Percentiles rank a stretch among this genome's conserved stretches.
Evolutionary conservation across 2,329 filamentous ascomycete genomes (phyloP).

Genomic region (Nemania abortiva): DNA sequence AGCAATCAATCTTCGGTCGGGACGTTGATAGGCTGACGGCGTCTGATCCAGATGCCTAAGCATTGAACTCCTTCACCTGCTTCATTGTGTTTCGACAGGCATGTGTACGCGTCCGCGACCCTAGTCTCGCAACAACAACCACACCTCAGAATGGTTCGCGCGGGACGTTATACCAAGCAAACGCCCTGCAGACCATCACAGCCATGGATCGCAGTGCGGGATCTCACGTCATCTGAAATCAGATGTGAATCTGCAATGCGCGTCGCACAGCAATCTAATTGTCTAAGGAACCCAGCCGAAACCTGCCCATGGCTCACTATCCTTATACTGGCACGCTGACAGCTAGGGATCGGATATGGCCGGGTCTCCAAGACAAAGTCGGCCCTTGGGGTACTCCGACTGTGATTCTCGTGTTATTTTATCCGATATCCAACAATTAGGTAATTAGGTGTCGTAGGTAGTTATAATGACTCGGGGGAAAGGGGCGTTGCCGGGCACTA

Average conservation of each 20-base stretch:
- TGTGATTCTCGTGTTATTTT: slow-evolving; percentile 3
- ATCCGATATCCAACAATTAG: neutral
- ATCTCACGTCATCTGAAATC: slow-evolving; percentile 36
- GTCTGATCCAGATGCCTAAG: neutral
- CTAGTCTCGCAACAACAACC: slow-evolving; percentile 11
- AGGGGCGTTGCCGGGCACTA: neutral
- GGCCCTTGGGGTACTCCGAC: slow-evolving; percentile 10
- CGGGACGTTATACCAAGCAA: slow-evolving; percentile 17
- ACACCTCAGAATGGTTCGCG: slow-evolving; percentile 3
- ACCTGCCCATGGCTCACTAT: slow-evolving; percentile 1
- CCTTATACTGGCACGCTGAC: neutral
- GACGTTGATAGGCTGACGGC: slow-evolving; percentile 6
- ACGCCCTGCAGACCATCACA: slow-evolving; percentile 4
- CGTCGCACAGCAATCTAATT: slow-evolving; percentile 23
- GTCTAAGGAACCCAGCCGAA: slow-evolving; percentile 4
- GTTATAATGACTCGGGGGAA: neutral
- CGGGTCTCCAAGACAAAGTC: neutral
- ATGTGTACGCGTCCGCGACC: slow-evolving; percentile 11
- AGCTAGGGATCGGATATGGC: neutral
- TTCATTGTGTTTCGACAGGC: slow-evolving; percentile 4
- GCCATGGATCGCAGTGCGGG: slow-evolving; percentile 21
- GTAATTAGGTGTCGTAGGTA: slow-evolving; percentile 9
- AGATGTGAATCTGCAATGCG: slow-evolving; percentile 21
- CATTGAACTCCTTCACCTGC: neutral
- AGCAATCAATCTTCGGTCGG: neutral